Evolutionary conservation across 2,329 filamentous ascomycete species (phyloP).

Genomic region (Verticillium isaacii): DNA sequence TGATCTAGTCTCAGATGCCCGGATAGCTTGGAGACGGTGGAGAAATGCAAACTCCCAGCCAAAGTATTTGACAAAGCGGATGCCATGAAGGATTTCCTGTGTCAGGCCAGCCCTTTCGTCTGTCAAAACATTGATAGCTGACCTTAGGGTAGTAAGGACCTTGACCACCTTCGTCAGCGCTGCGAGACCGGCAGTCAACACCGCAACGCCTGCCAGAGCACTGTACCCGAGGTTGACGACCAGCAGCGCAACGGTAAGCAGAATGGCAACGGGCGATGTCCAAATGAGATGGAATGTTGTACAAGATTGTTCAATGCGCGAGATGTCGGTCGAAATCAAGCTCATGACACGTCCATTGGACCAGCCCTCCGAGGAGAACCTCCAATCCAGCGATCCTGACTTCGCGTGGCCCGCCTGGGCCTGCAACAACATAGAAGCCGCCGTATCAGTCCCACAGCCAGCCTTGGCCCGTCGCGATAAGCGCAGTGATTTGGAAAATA

Average conservation of each 20-base stretch:
- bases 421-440: slow-evolving; percentile 37
- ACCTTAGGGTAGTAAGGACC: slow-evolving; percentile 68
- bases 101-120: slow-evolving; percentile 88
- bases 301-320: slow-evolving; percentile 82
- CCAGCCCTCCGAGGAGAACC: slow-evolving; percentile 70
- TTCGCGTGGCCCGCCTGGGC: slow-evolving; percentile 19
- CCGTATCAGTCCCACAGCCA: slow-evolving; percentile 54
- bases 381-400: slow-evolving; percentile 31
- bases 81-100: slow-evolving; percentile 85
- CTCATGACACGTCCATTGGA: slow-evolving; percentile 88
- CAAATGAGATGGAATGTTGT: slow-evolving; percentile 89
- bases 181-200: slow-evolving; percentile 75
- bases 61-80: slow-evolving; percentile 94
- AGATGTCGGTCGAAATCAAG: slow-evolving; percentile 92
- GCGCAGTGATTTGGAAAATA: slow-evolving; percentile 90
- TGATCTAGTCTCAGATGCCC: slow-evolving; percentile 69
- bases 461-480: slow-evolving; percentile 85
- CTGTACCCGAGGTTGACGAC: slow-evolving; percentile 87
- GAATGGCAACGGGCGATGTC: slow-evolving; percentile 74
- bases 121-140: slow-evolving; percentile 85
- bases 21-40: slow-evolving; percentile 67
- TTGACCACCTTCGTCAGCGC: slow-evolving; percentile 73
- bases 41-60: slow-evolving; percentile 92
- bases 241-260: slow-evolving; percentile 75
- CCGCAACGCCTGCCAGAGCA: slow-evolving; percentile 79